Base-by-base conservation (phyloP, 768 basidiomycete species). In the Boletus barrowsii region DNA sequence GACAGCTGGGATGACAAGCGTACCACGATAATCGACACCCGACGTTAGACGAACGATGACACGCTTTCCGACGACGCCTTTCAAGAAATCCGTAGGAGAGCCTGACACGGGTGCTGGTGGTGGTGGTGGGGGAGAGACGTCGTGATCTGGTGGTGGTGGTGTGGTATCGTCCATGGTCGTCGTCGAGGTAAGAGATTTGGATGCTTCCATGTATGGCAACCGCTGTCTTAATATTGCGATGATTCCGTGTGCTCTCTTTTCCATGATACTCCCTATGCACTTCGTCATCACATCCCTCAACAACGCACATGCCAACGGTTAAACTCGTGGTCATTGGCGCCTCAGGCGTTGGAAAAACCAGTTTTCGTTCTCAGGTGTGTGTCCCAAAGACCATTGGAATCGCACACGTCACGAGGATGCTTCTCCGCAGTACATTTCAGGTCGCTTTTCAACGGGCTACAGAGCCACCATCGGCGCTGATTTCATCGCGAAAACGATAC, bases 61-160 rank as follows among this genome's bases (percentile, higher is more conserved):
- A 54, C 82, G 81, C 71, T 96, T 96, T n/a, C 96, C 96, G 9
- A 98, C 94, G 20, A 98, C 94, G 32, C 90, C 92, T 72, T 96
- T 95, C 55, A 98, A 70, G 63, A 96, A 98, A 59, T 94, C 93
- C 0, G 92, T 93, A 0, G 93, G 93, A 7, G 93, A 93, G 3
- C 94, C 94, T 9, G 84, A 79, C 22, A 78, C 68, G 1, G 72
- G 61, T 6, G 70, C 55, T 8, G 82, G 79, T 0, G 79, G 79
- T 13, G 76, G 75, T 7, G 80, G 79, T 3, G 83, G 81, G 4
- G 82, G 77, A 2, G 79, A 64, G 4, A 66, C 45, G 0, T 73
- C 72, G 42, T 69, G 67, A 36, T 77, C 73, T 41, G 76, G 75
- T 1, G 76, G 68, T 32, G 77, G 68, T 61, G 68, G 67, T n/a